Evolutionary conservation across 129 eudicot genomes (phyloP).

Genomic region (Artemisia tridentata): DNA sequence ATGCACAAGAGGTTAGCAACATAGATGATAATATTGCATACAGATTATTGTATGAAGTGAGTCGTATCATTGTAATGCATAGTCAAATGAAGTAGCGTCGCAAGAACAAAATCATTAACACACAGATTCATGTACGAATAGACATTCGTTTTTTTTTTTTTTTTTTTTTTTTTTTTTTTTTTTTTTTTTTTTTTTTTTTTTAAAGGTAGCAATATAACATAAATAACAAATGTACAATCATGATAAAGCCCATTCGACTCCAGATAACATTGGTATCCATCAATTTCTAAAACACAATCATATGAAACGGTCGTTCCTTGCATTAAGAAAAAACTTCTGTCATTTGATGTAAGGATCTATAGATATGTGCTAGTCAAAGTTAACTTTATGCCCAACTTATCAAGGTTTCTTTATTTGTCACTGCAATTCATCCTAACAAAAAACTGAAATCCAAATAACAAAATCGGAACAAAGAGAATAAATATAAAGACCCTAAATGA

Average conservation of each 20-base stretch:
- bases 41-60: no score
- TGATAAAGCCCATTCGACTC: neutral
- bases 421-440: constrained; percentile 16
- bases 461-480: neutral
- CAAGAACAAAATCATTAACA: no score
- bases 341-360: neutral
- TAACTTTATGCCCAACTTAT: constrained; percentile 7
- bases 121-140: no score
- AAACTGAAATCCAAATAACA: neutral
- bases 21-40: no score
- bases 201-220: no score
- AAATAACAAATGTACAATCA: neutral
- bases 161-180: no score
- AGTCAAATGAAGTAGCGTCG: no score
- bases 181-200: no score
- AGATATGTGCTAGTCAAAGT: constrained; percentile 21
- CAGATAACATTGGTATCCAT: neutral
- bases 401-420: constrained; percentile 19
- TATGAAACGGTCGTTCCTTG: neutral
- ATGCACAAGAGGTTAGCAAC: no score
- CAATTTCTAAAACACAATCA: neutral
- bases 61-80: no score
- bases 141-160: no score
- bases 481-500: neutral
- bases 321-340: neutral